Evolutionary conservation across 176 grass and related monocot species (phyloP), one percentile per base, ranked within the genome.

Genomic region (Themeda triandra): DNA sequence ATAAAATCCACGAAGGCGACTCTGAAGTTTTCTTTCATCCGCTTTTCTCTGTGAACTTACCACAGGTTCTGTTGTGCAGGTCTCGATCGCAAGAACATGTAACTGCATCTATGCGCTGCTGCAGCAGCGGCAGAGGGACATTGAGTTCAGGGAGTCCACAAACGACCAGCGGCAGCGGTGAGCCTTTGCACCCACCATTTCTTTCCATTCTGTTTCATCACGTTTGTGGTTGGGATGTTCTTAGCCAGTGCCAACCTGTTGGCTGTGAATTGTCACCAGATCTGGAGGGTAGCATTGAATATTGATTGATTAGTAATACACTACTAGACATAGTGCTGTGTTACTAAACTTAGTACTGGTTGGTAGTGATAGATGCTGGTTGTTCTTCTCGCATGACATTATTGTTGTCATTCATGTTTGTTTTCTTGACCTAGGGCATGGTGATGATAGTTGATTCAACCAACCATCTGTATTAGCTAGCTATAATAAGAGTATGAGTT

Each of bases 161-260:
- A 99, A 94, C 83, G 97, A 99, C 27, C 87, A 88, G 25, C 86
- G 86, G 72, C 93, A 96, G 84, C 89, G 97, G 97, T 99, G 86
- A 90, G 86, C 71, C 39, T 82, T n/a, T 54, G 35, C 71, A 35
- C 83, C 13, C 37, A 54, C 23, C 12, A 68, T 80, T 92, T 73
- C 74, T 28, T 71, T 27, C 35, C 39, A 10, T 21, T 62, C 7
- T 62, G 60, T 60, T 62, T 84, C 28, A 77, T 76, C 33, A 39
- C 8, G 17, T 4, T n/a, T 77, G 18, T 24, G 23, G 58, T 30
- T 79, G 18, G 6, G 63, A 46, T 40, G 23, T 79, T 21, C 29
- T 66, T 39, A 27, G 25, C 13, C 1, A 18, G 21, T 82, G 37
- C 13, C 73, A 73, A 33, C 66, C n/a, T 66, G 64, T 36, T 78